Evolutionary conservation across 768 basidiomycete species (phyloP).

Genomic region (Lactarius trivialis): DNA sequence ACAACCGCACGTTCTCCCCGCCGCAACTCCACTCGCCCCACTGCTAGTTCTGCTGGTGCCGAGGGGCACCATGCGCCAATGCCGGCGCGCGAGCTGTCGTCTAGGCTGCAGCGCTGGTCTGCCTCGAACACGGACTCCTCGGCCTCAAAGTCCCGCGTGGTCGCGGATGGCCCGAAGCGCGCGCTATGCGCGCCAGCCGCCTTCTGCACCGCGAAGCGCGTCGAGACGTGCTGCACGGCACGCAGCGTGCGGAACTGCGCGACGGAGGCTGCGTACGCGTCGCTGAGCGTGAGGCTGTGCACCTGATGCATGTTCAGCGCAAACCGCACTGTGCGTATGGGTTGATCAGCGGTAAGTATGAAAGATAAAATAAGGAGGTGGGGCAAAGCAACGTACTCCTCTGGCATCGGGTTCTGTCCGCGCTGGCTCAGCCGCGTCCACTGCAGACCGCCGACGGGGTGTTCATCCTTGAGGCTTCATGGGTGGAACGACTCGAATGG

Average conservation of each 20-base stretch:
- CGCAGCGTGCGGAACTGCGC: constrained; percentile 86
- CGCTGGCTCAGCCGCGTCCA: constrained; percentile 83
- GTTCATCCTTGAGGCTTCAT: constrained; percentile 52
- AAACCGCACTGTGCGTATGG: constrained; percentile 59
- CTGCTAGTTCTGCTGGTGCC: constrained; percentile 2
- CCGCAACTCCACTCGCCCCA: constrained; percentile 64
- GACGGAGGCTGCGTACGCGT: constrained; percentile 75
- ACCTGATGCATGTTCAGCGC: constrained; percentile 68
- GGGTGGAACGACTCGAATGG: constrained; percentile 93
- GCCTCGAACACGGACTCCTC: constrained; percentile 57
- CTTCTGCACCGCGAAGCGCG: constrained; percentile 70
- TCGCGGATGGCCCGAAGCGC: constrained; percentile 51
- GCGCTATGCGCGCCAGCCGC: constrained; percentile 72
- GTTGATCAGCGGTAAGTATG: background rate
- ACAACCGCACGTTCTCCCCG: constrained; percentile 63
- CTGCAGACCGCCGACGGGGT: constrained; percentile 47
- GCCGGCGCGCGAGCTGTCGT: constrained; percentile 58
- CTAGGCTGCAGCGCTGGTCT: constrained; percentile 49
- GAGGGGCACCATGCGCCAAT: constrained; percentile 55
- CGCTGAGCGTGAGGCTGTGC: constrained; percentile 57
- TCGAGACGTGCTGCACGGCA: constrained; percentile 74
- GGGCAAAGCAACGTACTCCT: constrained; percentile 62
- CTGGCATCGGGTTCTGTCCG: constrained; percentile 74
- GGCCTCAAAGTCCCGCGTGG: constrained; percentile 52
- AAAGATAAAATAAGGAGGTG: background rate